Conservation (phyloP, 176 grass and related monocot species). For the Raddia guianensis region DNA sequence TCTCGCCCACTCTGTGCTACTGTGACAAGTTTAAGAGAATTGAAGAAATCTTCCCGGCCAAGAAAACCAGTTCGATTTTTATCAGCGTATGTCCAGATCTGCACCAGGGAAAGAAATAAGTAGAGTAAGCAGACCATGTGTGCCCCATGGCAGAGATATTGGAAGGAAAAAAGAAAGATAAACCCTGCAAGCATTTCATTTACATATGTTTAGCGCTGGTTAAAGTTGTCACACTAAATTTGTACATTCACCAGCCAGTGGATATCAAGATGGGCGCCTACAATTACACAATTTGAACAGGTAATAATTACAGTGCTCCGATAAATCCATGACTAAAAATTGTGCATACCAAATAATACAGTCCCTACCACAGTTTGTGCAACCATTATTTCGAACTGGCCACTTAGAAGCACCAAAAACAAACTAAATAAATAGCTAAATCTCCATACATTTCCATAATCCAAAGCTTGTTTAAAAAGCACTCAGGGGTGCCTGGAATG, state of each 20-base stretch:
- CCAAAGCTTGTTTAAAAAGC: neutral
- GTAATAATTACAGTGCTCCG: neutral
- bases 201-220: neutral
- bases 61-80: constrained; percentile 85
- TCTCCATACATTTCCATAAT: neutral
- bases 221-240: neutral
- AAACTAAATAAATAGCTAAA: neutral
- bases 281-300: neutral
- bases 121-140: neutral
- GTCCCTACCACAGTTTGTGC: neutral
- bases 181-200: neutral
- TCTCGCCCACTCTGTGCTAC: constrained; percentile 83
- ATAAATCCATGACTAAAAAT: neutral
- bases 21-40: constrained; percentile 82
- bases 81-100: constrained; percentile 95
- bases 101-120: constrained; percentile 27
- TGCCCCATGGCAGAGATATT: neutral
- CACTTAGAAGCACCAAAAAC: neutral
- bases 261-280: neutral
- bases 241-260: constrained; percentile 5
- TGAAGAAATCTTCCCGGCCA: constrained; percentile 84
- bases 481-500: too few species aligned
- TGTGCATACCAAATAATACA: neutral
- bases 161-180: constrained; percentile 5
- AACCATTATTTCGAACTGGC: neutral